phyloP scores from a whole-genome alignment of 805 yeast genomes.

The Schwanniomyces polymorphus region DNA sequence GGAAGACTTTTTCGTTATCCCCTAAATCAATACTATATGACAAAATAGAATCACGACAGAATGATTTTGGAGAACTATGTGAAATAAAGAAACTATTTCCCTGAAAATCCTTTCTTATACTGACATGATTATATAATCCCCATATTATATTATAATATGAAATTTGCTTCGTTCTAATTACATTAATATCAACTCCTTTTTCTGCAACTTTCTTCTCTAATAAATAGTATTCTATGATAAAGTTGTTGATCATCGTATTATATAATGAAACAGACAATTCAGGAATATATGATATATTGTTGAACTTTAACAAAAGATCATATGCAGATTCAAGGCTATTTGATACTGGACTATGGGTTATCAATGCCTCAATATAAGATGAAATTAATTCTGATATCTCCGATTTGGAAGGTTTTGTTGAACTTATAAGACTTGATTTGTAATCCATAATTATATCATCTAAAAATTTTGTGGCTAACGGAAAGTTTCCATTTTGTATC shows the following conservation, averaged over 20 bases:
- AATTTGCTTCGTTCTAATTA: conserved; percentile 11
- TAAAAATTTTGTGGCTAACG: conserved; percentile 54
- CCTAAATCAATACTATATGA: conserved; percentile 31
- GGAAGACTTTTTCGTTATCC: conserved; percentile 33
- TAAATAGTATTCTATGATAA: conserved; percentile 18
- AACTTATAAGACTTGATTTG: conserved; percentile 22
- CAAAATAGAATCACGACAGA: conserved; percentile 30
- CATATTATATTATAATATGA: conserved; percentile 21
- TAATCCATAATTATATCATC: conserved; percentile 53
- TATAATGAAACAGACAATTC: conserved; percentile 30
- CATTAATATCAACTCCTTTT: background rate
- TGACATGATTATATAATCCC: conserved; percentile 31
- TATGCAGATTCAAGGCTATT: conserved; percentile 20
- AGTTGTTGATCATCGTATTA: conserved; percentile 28
- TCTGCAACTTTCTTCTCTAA: conserved; percentile 8
- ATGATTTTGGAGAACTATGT: conserved; percentile 6
- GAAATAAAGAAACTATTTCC: conserved; percentile 1
- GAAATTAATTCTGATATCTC: conserved; percentile 45
- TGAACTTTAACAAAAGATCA: conserved; percentile 26
- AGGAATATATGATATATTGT: conserved; percentile 31
- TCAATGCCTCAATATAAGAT: conserved; percentile 36
- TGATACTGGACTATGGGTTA: conserved; percentile 3
- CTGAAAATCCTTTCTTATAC: conserved; percentile 38
- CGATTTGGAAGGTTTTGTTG: conserved; percentile 12
- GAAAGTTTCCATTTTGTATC: conserved; percentile 48